Evolutionary conservation across 2,329 filamentous ascomycete species (phyloP), one percentile per base, ranked within the genome.

Genomic region (Pseudogymnoascus sp.): DNA sequence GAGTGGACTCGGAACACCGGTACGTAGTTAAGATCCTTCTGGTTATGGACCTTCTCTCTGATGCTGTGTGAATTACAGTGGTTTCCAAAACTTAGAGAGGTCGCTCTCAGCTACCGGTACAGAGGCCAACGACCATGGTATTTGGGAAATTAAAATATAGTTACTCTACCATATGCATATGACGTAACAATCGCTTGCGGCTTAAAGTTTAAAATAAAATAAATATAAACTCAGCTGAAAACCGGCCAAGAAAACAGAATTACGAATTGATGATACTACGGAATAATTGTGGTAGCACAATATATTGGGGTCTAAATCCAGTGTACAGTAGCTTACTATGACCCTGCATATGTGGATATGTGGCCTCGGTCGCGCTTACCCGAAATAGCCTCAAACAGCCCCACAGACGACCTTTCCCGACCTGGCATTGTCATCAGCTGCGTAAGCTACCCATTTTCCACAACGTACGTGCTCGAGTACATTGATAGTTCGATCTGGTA

Each of bases 1-100:
- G 4, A 74, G 71, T 8, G 73, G 73, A 4, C 71, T 73, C 7
- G 73, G 73, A 11, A 75, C 72, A 6, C 72, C 72, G 1, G 60
- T 60, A 36, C 3, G 35, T 36, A 36, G 35, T 36, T 11, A 66
- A 68, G 37, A 64, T 77, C 60, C 41, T 73, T 68, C 12, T 6
- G 3, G 6, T 35, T 35, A 14, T 36, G 14, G 6, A 4, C 12
- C 35, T 11, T 14, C 5, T 36, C 12, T n/a, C 12, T 36, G 12
- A 36, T 35, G 12, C 12, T 36, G 12, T 36, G 35, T 36, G 12
- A 36, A 36, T 36, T 36, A 36, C 9, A 36, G 35, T 36, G 35
- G 35, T 36, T 36, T 14, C 35, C 35, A 14, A 36, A 36, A n/a
- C 35, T 36, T 5, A 36, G 35, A 36, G 35, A 36, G 35, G 4